These are phyloP conservation scores for Aureobasidium sp. DNA, from an alignment of 2,329 filamentous ascomycete species.

Conservation along the genomic window DNA sequence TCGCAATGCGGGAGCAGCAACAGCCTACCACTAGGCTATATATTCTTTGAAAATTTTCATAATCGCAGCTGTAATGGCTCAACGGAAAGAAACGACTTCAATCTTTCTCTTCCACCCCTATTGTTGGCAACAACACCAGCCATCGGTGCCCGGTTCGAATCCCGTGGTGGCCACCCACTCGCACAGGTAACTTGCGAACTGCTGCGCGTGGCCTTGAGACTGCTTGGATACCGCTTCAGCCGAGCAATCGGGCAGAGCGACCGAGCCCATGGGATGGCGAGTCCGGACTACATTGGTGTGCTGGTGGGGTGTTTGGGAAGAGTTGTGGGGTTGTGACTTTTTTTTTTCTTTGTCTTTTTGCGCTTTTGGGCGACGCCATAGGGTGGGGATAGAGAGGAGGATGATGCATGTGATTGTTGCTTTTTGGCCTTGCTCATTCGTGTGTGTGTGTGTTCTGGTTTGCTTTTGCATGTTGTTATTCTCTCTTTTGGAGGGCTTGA, in stretches of 20 bases:
- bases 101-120: slow-evolving; percentile 17
- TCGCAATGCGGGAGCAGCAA: too few relatives aligned
- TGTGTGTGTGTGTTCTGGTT: too few relatives aligned
- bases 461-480: too few relatives aligned
- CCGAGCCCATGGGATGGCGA: slow-evolving; percentile 46
- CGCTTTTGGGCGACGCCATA: slow-evolving; percentile 16
- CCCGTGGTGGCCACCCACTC: slow-evolving; percentile 45
- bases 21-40: too few relatives aligned
- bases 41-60: too few relatives aligned
- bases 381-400: too few relatives aligned
- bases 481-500: too few relatives aligned
- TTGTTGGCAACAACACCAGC: slow-evolving; percentile 20
- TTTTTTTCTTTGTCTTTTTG: too few relatives aligned
- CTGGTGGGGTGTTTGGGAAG: slow-evolving; percentile 25
- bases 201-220: slow-evolving; percentile 43
- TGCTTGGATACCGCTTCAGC: slow-evolving; percentile 46
- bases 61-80: slow-evolving; percentile 29
- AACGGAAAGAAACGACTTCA: slow-evolving; percentile 19
- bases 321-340: slow-evolving; percentile 27
- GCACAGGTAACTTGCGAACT: slow-evolving; percentile 46
- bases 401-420: too few relatives aligned
- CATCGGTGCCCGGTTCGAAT: slow-evolving; percentile 46
- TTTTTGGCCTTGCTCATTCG: too few relatives aligned
- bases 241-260: slow-evolving; percentile 51
- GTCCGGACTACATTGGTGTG: slow-evolving; percentile 41